Conservation (phyloP, 2,329 filamentous ascomycete species). For the Lasiodiplodia theobromae region DNA sequence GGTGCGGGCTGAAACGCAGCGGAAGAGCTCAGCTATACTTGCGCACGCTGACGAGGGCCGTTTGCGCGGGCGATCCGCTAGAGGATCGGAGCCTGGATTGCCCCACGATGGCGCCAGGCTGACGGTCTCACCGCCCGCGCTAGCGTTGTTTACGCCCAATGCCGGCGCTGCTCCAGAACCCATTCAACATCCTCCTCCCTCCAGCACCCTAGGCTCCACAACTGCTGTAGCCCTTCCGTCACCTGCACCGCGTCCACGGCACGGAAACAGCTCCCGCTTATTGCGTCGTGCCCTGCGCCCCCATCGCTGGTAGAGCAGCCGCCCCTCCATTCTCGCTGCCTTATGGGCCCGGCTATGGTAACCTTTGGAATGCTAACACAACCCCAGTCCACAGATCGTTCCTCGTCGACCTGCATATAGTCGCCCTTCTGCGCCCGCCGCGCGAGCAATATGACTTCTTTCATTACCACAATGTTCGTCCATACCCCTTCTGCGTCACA, state of each 20-base stretch:
- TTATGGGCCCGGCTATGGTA: constrained; percentile 16
- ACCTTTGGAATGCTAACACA: constrained; percentile 29
- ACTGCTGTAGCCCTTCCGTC: constrained; percentile 13
- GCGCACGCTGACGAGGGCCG: not conserved
- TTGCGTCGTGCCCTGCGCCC: not conserved
- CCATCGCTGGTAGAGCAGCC: constrained; percentile 17
- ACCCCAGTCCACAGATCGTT: constrained; percentile 19
- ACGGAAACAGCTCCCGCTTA: constrained; percentile 1
- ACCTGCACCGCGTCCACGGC: not conserved
- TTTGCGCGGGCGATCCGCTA: constrained; percentile 8
- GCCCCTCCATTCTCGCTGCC: constrained; percentile 26
- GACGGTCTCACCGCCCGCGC: constrained; percentile 20
- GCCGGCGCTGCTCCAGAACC: constrained; percentile 10
- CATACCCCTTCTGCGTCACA: constrained; percentile 41
- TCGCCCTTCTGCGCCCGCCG: constrained; percentile 12
- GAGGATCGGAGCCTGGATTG: constrained; percentile 16
- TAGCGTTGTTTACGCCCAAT: constrained; percentile 30
- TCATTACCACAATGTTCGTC: constrained; percentile 83
- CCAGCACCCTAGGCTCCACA: constrained; percentile 19
- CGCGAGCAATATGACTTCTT: constrained; percentile 69
- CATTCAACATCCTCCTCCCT: constrained; percentile 18
- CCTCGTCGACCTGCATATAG: constrained; percentile 22
- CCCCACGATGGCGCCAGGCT: constrained; percentile 18
- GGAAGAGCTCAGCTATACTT: not conserved
- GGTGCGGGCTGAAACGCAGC: not conserved